A percentile compares a stretch with the other conserved stretches of the same genome.
Evolutionary conservation across 441 rosid genomes (phyloP).

Genomic region (Euphorbia schlechtendalii): DNA sequence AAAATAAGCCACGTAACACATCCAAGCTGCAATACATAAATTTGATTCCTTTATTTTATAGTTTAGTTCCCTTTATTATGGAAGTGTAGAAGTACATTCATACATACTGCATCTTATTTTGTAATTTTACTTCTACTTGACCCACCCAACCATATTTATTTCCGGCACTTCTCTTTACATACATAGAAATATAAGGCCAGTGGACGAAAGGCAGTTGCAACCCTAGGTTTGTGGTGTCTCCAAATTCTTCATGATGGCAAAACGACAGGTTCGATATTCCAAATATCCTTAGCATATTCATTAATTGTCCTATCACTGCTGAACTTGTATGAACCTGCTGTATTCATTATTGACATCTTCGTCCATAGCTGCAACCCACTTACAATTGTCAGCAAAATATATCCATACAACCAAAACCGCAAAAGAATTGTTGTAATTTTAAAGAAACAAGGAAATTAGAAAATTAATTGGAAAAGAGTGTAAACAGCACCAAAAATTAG

Average conservation of each 20-base stretch:
- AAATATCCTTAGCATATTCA: conserved; percentile 78
- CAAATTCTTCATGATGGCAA: conserved; percentile 30
- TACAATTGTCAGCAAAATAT: conserved; percentile 8
- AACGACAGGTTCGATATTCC: conserved; percentile 61
- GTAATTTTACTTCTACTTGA: neutral
- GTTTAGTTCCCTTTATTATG: neutral
- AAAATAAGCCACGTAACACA: too few species aligned
- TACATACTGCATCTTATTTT: neutral
- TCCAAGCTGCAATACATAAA: too few species aligned
- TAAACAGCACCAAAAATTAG: too few species aligned
- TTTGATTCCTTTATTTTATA: neutral
- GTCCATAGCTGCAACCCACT: conserved; percentile 64
- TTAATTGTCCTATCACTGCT: conserved; percentile 93
- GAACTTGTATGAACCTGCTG: conserved; percentile 85
- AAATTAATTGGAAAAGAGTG: too few species aligned
- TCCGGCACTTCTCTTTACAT: neutral
- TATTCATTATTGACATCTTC: conserved; percentile 82
- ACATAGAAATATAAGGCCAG: too few species aligned
- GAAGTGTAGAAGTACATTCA: neutral
- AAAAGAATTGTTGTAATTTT: too few species aligned
- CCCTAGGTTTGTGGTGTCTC: neutral
- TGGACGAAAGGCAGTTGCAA: neutral
- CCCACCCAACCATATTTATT: conserved; percentile 5
- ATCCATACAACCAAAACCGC: neutral
- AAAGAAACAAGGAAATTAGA: too few species aligned